phyloP scores from a whole-genome alignment of 192 early-diverging fungal genomes.

The Backusella australiensis region DNA sequence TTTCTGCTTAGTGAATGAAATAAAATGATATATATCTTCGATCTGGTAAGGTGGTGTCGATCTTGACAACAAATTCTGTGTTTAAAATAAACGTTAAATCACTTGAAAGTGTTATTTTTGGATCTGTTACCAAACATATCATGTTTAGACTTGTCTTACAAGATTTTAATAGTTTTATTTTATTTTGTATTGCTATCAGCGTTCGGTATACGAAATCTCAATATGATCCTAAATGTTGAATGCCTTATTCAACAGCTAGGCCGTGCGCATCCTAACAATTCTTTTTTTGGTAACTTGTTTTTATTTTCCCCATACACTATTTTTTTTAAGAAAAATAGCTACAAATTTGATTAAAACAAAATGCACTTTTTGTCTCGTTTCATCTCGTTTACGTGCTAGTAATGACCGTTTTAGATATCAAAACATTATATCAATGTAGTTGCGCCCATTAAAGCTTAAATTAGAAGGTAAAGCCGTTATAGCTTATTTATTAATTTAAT shows the following conservation, averaged over 20 bases:
- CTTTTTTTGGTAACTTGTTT: conserved; percentile 3
- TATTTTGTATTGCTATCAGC: not conserved
- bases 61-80: not conserved
- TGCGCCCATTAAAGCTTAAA: not conserved
- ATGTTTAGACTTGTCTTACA: not conserved
- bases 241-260: not conserved
- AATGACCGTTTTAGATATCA: not conserved
- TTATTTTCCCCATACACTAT: not conserved
- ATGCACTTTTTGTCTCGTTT: no score
- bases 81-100: not conserved
- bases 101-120: not conserved
- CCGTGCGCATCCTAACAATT: not conserved
- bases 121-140: not conserved
- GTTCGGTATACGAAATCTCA: not conserved
- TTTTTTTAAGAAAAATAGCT: no score
- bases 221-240: not conserved
- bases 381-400: no score
- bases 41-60: not conserved
- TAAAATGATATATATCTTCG: not conserved
- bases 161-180: not conserved
- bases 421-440: not conserved
- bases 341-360: no score
- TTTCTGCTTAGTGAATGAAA: not conserved
- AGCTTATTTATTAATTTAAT: no score
- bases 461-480: not conserved